Evolutionary conservation across 2,329 filamentous ascomycete species (phyloP).

Genomic region (Triangularia setosa): DNA sequence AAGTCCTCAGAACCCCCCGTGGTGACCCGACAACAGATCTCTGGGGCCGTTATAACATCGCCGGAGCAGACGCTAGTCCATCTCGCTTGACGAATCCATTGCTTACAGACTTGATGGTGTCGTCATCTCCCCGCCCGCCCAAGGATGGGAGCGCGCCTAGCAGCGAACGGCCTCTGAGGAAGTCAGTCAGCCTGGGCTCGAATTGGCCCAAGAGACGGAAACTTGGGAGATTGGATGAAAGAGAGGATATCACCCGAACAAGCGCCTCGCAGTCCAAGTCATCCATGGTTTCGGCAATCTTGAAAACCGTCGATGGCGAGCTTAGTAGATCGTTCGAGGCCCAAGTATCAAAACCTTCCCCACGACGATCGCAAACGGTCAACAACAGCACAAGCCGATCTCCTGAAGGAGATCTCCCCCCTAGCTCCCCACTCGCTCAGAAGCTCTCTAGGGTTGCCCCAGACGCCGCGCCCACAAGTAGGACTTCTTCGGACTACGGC

Average conservation of each 20-base stretch:
- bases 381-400: slow-evolving; percentile 28
- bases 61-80: slow-evolving; percentile 40
- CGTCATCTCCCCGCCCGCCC: slow-evolving; percentile 63
- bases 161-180: slow-evolving; percentile 50
- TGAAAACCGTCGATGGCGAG: slow-evolving; percentile 61
- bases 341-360: slow-evolving; percentile 38
- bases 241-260: slow-evolving; percentile 31
- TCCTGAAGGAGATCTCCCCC: slow-evolving; percentile 3
- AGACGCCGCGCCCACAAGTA: background rate
- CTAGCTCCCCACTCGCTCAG: slow-evolving; percentile 20
- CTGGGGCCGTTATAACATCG: slow-evolving; percentile 70
- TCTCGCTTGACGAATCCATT: slow-evolving; percentile 51
- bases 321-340: slow-evolving; percentile 40
- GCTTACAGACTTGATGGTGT: slow-evolving; percentile 63
- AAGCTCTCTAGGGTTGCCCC: slow-evolving; percentile 8
- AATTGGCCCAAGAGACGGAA: slow-evolving; percentile 70
- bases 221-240: slow-evolving; percentile 45
- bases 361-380: slow-evolving; percentile 27
- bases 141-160: slow-evolving; percentile 39
- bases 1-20: slow-evolving; percentile 61
- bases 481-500: slow-evolving; percentile 46
- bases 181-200: slow-evolving; percentile 64
- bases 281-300: slow-evolving; percentile 56
- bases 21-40: slow-evolving; percentile 70
- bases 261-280: slow-evolving; percentile 51